Percentiles rank a stretch among this genome's conserved stretches.
Evolutionary conservation across 129 eudicot genomes (phyloP).

Genomic region (carrot (Daucus carota)): DNA sequence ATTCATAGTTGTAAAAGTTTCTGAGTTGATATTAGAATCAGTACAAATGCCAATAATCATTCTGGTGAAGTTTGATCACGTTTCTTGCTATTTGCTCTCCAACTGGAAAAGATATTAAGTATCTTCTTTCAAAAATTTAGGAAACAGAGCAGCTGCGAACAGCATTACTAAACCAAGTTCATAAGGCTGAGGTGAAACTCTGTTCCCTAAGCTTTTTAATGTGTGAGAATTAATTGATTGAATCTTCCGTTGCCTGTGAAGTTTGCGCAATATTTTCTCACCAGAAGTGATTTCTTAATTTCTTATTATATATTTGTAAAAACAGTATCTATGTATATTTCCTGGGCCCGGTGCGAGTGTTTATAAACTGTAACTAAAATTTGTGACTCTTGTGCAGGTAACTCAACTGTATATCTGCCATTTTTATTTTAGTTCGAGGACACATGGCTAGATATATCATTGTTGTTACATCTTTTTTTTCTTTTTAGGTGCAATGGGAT

Average conservation of each 20-base stretch:
- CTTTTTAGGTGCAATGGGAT: too few relatives aligned
- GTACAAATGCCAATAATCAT: not conserved
- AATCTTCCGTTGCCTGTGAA: not conserved
- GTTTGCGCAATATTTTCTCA: not conserved
- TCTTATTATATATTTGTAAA: not conserved
- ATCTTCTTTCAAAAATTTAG: slow-evolving; percentile 18
- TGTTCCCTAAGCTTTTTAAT: not conserved
- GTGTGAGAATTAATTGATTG: not conserved
- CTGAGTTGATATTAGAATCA: not conserved
- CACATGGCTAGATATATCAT: too few relatives aligned
- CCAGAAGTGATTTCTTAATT: too few relatives aligned
- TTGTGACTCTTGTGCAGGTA: too few relatives aligned
- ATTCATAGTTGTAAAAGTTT: not conserved
- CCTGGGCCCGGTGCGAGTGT: too few relatives aligned
- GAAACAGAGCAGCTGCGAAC: slow-evolving; percentile 60
- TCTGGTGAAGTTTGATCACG: not conserved
- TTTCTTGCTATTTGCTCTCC: not conserved
- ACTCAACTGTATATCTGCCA: too few relatives aligned
- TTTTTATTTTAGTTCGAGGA: too few relatives aligned
- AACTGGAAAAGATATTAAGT: not conserved
- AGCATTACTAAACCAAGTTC: slow-evolving; percentile 43
- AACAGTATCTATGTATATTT: not conserved
- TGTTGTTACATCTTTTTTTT: too few relatives aligned
- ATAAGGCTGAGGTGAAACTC: slow-evolving; percentile 47
- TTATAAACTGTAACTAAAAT: too few relatives aligned